Conservation (phyloP, 1,284 basidiomycete species). For the Ganoderma meredithae region DNA sequence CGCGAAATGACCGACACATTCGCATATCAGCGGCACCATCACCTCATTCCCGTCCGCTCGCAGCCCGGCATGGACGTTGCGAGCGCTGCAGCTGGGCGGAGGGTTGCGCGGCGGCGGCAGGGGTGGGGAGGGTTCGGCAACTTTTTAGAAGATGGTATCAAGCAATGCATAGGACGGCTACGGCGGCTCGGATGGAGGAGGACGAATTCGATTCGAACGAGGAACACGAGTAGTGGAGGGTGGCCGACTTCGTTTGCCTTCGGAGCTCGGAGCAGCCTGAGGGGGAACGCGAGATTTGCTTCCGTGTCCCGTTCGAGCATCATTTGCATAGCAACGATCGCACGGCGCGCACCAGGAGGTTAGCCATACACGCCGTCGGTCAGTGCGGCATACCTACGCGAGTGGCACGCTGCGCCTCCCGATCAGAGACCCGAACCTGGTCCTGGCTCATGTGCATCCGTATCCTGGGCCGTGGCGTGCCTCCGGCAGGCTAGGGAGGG, state of each 20-base stretch:
- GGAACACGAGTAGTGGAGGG: no score
- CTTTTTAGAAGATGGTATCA: not conserved
- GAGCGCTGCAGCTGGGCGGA: not conserved
- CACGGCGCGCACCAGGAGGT: not conserved
- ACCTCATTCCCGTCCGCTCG: conserved; percentile 3
- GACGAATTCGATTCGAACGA: not conserved
- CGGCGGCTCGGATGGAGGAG: not conserved
- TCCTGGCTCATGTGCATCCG: not conserved
- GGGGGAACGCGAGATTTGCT: conserved; percentile 11
- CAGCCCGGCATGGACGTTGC: conserved; percentile 4
- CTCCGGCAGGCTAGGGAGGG: conserved; percentile 1
- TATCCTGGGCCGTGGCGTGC: not conserved
- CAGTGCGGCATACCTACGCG: not conserved
- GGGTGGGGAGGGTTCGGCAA: not conserved
- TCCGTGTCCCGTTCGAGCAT: conserved; percentile 28
- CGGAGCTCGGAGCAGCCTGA: conserved; percentile 22
- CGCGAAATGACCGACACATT: conserved; percentile 5
- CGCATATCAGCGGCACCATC: not conserved
- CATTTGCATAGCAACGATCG: conserved; percentile 28
- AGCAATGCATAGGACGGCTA: not conserved
- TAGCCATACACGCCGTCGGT: not conserved
- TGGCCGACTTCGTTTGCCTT: not conserved
- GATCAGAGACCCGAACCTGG: not conserved
- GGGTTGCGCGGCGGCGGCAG: conserved; percentile 1
- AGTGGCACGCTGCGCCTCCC: conserved; percentile 12